Percentiles rank a stretch among this genome's conserved stretches.
phyloP scores from a whole-genome alignment of 208 protist species.

The Trypanosoma scelopori region DNA sequence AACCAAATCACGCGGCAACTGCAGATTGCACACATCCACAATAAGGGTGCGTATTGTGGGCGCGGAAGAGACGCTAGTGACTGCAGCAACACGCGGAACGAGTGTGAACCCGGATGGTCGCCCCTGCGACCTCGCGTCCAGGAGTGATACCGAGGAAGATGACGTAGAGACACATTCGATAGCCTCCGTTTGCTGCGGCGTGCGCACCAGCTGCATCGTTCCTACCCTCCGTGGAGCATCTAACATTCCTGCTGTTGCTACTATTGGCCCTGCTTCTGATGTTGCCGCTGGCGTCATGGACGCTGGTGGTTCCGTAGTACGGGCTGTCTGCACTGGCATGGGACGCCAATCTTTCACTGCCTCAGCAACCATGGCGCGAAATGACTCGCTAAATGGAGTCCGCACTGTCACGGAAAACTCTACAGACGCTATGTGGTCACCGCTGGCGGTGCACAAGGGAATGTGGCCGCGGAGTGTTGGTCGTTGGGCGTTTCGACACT shows the following conservation, averaged over 20 bases:
- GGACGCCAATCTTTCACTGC: conserved; percentile 6
- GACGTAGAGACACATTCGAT: conserved; percentile 17
- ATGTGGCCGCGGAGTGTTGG: conserved; percentile 80
- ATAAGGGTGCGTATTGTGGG: conserved; percentile 16
- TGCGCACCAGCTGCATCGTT: conserved; percentile 23
- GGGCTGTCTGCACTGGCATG: background rate
- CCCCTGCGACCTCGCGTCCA: conserved; percentile 1
- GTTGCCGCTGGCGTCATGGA: background rate
- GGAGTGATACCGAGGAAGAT: conserved; percentile 26
- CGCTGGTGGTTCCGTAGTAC: background rate
- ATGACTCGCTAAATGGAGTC: conserved; percentile 63
- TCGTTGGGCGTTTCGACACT: conserved; percentile 35
- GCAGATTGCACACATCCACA: conserved; percentile 62
- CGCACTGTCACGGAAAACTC: conserved; percentile 83
- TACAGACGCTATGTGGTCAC: conserved; percentile 78
- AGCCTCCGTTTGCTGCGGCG: conserved; percentile 2
- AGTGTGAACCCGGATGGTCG: conserved; percentile 26
- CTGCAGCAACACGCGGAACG: conserved; percentile 25
- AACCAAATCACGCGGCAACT: conserved; percentile 48
- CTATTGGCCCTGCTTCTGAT: background rate
- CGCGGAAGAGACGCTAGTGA: conserved; percentile 15
- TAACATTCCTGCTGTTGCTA: background rate
- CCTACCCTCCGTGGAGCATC: conserved; percentile 6
- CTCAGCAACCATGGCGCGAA: conserved; percentile 52
- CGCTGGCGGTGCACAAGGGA: conserved; percentile 40